Conservation (phyloP, 805 yeast genomes). For the Saccharomycopsis oosterbeekiorum region DNA sequence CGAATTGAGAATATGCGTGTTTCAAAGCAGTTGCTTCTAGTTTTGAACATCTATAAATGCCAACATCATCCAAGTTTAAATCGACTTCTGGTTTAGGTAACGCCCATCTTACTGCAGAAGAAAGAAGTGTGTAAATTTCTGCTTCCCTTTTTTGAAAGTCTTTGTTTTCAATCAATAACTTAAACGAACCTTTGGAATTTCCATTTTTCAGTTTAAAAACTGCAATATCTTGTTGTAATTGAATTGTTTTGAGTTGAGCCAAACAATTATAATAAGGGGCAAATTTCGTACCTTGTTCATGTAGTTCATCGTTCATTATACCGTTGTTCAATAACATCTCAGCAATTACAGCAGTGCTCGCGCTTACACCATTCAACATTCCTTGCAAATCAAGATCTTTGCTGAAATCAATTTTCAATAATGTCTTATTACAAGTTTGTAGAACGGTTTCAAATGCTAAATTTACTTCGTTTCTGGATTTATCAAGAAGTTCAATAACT, state of each 20-base stretch:
- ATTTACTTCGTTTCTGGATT: background rate
- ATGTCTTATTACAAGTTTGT: background rate
- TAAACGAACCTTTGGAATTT: background rate
- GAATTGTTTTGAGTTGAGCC: background rate
- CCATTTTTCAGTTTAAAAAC: background rate
- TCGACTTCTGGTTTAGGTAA: background rate
- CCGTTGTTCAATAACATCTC: background rate
- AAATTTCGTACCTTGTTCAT: background rate
- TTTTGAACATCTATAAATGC: slow-evolving; percentile 3
- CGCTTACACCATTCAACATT: background rate
- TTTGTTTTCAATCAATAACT: background rate
- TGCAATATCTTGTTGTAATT: background rate
- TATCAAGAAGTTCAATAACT: background rate
- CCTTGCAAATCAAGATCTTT: background rate
- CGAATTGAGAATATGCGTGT: slow-evolving; percentile 8
- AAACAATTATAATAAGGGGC: background rate
- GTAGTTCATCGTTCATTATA: background rate
- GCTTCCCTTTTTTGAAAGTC: background rate
- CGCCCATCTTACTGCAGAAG: slow-evolving; percentile 5
- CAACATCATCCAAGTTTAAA: background rate
- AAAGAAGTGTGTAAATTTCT: slow-evolving; percentile 1
- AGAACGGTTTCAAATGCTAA: background rate
- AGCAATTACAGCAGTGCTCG: background rate
- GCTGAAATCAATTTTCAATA: background rate
- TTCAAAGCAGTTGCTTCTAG: slow-evolving; percentile 6